Base-by-base conservation (phyloP, 352 stramenopile genomes). In the Hyaloperonospora brassicae region DNA sequence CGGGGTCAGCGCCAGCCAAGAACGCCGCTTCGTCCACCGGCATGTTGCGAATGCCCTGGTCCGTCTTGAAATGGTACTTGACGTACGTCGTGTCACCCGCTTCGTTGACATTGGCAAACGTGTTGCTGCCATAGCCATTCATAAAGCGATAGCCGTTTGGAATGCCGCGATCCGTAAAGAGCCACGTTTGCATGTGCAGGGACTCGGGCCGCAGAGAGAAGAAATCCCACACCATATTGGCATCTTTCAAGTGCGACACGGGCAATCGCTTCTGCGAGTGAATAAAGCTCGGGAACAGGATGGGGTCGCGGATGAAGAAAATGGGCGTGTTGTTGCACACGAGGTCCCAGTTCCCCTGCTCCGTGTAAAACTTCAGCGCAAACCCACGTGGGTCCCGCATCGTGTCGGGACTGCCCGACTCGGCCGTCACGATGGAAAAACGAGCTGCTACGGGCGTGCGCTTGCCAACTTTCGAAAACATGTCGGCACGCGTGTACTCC, bases 271-370 rank as follows among this genome's bases (percentile, higher is more conserved):
- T 95, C 61, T 95, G 86, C 48, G 87, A 93, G 61, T 95, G 87
- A 53, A 96, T 95, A 47, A 95, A 92, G 52, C 70, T 84, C 11
- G 87, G 87, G 17, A 50, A 50, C 12, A 50, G 44, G 23, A 50
- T 50, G 4, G 44, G 44, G 21, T 50, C 44, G 24, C 44, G 44
- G 25, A 50, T 90, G 64, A 97, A 97, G 64, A 97, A 97, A 39
- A 97, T 87, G 10, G 90, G 90, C 51, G 88, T 96, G 69, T 97
- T 97, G 76, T 96, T 96, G 25, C 87, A 89, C 39, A 97, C 88
- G 13, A 97, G 51, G 65, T 97, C 90, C 84, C 89, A 97, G 66
- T 97, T 96, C 24, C 90, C 90, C 46, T 97, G 87, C 52, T 96
- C 81, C 30, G 87, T 96, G 74, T 97, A 96, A 54, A 97, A 96